Evolutionary conservation across 148 eudicot species (phyloP).

Genomic region (Chenopodium suecicum): DNA sequence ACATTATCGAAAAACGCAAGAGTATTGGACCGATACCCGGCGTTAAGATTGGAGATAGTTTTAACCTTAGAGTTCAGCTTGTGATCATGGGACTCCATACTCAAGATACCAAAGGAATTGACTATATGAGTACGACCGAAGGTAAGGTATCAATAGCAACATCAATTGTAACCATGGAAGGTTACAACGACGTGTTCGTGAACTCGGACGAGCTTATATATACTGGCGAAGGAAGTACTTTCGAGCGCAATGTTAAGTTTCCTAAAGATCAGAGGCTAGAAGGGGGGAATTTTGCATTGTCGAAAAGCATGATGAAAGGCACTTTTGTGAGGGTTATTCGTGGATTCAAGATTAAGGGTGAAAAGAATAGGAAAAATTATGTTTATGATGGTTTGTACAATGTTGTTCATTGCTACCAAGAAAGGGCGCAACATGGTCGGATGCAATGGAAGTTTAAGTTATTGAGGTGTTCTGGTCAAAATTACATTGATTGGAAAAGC

Average conservation of each 20-base stretch:
- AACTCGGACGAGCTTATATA: neutral
- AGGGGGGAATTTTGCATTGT: slow-evolving; percentile 28
- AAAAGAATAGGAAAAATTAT: neutral
- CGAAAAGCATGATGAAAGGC: slow-evolving; percentile 7
- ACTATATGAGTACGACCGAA: neutral
- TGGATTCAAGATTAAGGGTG: slow-evolving; percentile 12
- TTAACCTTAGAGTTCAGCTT: neutral
- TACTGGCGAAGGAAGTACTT: slow-evolving; percentile 26
- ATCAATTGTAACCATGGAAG: slow-evolving; percentile 11
- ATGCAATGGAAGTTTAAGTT: slow-evolving; percentile 8
- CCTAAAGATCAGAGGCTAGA: slow-evolving; percentile 18
- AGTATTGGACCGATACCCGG: neutral
- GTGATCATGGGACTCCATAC: slow-evolving; percentile 18
- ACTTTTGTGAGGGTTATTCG: slow-evolving; percentile 25
- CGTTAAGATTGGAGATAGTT: slow-evolving; percentile 9
- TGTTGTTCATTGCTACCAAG: slow-evolving; percentile 8
- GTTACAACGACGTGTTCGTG: neutral
- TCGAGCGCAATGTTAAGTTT: neutral
- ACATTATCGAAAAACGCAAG: too few species aligned
- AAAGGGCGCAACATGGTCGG: neutral
- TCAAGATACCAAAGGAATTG: neutral
- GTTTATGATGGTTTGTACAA: slow-evolving; percentile 33
- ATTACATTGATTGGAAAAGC: slow-evolving; percentile 10
- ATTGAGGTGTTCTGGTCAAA: slow-evolving; percentile 13
- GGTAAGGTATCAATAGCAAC: neutral